A percentile compares a stretch with the other conserved stretches of the same genome.
phyloP scores from a whole-genome alignment of 345 rosid species.

The Clarkia xantiana region DNA sequence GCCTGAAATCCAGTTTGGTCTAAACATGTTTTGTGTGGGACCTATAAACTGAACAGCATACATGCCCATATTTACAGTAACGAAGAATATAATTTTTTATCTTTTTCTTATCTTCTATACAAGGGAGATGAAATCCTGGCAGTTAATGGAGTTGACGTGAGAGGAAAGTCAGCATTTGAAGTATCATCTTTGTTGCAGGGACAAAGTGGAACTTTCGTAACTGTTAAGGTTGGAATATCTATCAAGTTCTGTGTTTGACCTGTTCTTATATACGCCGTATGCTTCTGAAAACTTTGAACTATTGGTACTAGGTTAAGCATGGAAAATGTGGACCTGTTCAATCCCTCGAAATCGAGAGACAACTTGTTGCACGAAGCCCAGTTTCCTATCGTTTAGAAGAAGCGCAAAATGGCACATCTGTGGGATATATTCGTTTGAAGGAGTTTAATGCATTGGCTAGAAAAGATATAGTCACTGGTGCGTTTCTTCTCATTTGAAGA shows the following conservation, averaged over 20 bases:
- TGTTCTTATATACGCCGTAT: background rate
- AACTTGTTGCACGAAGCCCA: constrained; percentile 68
- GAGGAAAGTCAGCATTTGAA: constrained; percentile 88
- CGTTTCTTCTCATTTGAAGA: constrained; percentile 2
- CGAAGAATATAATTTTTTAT: background rate
- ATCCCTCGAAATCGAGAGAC: constrained; percentile 61
- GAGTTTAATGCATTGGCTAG: constrained; percentile 92
- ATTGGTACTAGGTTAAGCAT: constrained; percentile 63
- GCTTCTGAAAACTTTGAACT: background rate
- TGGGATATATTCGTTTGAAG: constrained; percentile 72
- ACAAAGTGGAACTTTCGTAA: constrained; percentile 73
- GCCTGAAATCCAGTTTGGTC: too few species aligned
- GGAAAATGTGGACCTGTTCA: constrained; percentile 70
- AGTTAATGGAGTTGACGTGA: constrained; percentile 67
- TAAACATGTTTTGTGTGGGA: too few species aligned
- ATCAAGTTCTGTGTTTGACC: constrained; percentile 2
- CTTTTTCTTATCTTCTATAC: constrained; percentile 7
- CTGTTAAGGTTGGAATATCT: constrained; percentile 44
- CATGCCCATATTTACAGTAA: too few species aligned
- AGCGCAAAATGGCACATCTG: constrained; percentile 46
- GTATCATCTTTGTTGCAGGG: constrained; percentile 89
- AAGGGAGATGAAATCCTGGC: constrained; percentile 82
- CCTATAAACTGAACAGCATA: too few species aligned
- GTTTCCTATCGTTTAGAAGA: constrained; percentile 78
- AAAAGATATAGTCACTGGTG: constrained; percentile 78